Percentiles rank a stretch among this genome's conserved stretches.
Evolutionary conservation across 2,329 filamentous ascomycete genomes (phyloP).

Genomic region (Aspergillus glaucus): DNA sequence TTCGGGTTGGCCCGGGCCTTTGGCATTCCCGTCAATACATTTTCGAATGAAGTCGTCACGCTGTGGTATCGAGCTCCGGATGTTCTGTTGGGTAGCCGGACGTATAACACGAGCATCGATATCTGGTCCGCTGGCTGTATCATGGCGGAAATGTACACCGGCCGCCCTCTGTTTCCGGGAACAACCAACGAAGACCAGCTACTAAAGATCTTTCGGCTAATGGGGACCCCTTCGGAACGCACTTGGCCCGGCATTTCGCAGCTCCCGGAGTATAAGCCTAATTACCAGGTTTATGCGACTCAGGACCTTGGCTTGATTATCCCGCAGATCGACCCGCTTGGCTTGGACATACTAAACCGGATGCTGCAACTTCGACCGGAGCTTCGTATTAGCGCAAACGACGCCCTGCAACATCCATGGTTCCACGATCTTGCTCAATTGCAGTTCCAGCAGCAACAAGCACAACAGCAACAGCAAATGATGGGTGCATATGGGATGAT

Average conservation of each 20-base stretch:
- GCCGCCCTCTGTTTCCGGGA: conserved; percentile 87
- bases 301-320: conserved; percentile 83
- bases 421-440: conserved; percentile 62
- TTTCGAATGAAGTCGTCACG: conserved; percentile 96
- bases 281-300: conserved; percentile 88
- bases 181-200: conserved; percentile 98
- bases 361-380: conserved; percentile 94
- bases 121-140: conserved; percentile 99
- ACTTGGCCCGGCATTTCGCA: conserved; percentile 93
- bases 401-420: conserved; percentile 87
- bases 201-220: conserved; percentile 93
- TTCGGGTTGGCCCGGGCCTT: conserved; percentile 93
- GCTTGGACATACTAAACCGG: conserved; percentile 77
- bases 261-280: conserved; percentile 96
- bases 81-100: conserved; percentile 84
- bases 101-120: conserved; percentile 99
- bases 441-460: conserved; percentile 45
- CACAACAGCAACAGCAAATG: conserved; percentile 33
- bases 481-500: conserved; percentile 34
- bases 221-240: conserved; percentile 94
- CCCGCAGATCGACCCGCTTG: conserved; percentile 80
- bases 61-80: conserved; percentile 97
- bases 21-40: conserved; percentile 95
- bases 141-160: conserved; percentile 99
- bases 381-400: conserved; percentile 78